Conservation (phyloP, 148 eudicot species). For the Rhododendron williamsianum region DNA sequence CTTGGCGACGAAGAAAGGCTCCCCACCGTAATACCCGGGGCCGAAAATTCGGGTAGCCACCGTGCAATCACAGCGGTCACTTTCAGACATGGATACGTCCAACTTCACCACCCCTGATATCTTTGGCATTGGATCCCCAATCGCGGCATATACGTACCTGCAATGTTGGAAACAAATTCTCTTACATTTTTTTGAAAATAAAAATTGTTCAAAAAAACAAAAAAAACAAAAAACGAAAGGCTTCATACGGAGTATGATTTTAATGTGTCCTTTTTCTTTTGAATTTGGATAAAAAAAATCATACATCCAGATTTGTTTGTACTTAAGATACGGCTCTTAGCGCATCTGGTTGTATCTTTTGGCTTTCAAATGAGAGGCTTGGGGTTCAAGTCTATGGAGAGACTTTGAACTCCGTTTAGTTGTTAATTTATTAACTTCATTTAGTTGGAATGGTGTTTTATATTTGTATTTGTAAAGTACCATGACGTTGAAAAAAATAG, state of each 20-base stretch:
- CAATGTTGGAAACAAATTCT: background rate
- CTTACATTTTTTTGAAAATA: background rate
- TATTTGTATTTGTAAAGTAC: too few relatives aligned
- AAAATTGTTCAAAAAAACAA: background rate
- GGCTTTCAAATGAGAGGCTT: too few relatives aligned
- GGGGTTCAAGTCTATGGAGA: too few relatives aligned
- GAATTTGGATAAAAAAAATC: too few relatives aligned
- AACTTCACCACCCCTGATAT: constrained; percentile 57
- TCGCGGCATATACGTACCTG: constrained; percentile 53
- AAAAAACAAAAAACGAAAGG: background rate
- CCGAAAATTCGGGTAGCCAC: constrained; percentile 47
- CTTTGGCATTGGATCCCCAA: constrained; percentile 43
- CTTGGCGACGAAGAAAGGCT: constrained; percentile 65
- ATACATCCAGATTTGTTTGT: too few relatives aligned
- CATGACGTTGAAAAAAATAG: too few relatives aligned
- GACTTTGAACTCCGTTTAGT: too few relatives aligned
- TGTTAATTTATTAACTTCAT: too few relatives aligned
- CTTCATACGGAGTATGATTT: background rate
- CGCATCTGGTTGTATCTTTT: too few relatives aligned
- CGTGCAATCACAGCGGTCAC: constrained; percentile 29
- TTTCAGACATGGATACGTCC: constrained; percentile 36
- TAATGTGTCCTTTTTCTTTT: background rate
- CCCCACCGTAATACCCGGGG: constrained; percentile 52
- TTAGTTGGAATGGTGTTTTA: too few relatives aligned
- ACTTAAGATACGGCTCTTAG: too few relatives aligned